phyloP scores from a whole-genome alignment of 2,329 filamentous ascomycete genomes.

The Ophiostoma fasciatum region DNA sequence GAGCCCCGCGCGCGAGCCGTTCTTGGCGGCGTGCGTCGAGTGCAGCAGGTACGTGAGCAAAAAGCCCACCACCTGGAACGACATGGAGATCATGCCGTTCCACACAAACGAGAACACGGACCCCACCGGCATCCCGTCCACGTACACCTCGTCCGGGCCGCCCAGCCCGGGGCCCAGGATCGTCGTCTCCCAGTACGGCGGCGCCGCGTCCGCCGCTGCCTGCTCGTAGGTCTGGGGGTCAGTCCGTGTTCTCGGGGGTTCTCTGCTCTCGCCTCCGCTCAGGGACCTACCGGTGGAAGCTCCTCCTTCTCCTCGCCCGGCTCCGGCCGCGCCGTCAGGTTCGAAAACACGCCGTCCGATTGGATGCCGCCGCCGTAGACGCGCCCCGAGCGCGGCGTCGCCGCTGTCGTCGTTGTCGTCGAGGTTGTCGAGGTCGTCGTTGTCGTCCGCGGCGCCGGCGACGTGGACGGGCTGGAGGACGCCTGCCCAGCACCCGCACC shows the following conservation, averaged over 20 bases:
- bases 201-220: conserved; percentile 87
- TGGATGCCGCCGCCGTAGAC: conserved; percentile 61
- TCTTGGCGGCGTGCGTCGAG: conserved; percentile 95
- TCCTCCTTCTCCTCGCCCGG: conserved; percentile 69
- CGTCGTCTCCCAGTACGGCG: conserved; percentile 98
- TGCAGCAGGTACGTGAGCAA: conserved; percentile 94
- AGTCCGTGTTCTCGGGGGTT: no score
- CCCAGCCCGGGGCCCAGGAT: conserved; percentile 85
- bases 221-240: conserved; percentile 76
- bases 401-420: conserved; percentile 1
- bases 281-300: conserved; percentile 79
- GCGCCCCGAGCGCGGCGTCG: conserved; percentile 15
- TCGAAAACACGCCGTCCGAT: conserved; percentile 92
- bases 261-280: no score
- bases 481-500: no score
- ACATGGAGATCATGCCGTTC: conserved; percentile 95
- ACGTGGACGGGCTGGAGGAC: no score
- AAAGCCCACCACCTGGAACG: conserved; percentile 94
- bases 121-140: conserved; percentile 87
- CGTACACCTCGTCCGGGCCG: conserved; percentile 87
- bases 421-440: conserved; percentile 18
- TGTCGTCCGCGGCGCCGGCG: background rate
- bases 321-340: conserved; percentile 81
- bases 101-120: conserved; percentile 77
- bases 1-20: conserved; percentile 85